phyloP scores from a whole-genome alignment of 2,329 filamentous ascomycete genomes.

The Pleoardoris graminearum region DNA sequence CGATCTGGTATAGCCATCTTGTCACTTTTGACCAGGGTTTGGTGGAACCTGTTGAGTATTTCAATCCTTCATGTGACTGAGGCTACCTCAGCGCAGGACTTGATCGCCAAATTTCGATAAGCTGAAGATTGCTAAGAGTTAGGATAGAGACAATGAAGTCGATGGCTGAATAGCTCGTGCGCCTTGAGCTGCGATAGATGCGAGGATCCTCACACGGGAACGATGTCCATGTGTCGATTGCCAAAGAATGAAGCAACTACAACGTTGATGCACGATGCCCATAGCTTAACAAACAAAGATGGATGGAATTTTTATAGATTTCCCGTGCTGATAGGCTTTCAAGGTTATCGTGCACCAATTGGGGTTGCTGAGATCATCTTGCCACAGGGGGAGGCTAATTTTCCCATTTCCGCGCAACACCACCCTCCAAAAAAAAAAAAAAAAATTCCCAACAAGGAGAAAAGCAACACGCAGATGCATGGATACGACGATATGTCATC shows the following conservation, averaged over 20 bases:
- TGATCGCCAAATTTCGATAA: constrained; percentile 21
- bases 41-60: constrained; percentile 28
- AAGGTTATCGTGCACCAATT: constrained; percentile 20
- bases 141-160: constrained; percentile 24
- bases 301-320: constrained; percentile 14
- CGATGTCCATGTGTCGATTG: constrained; percentile 11
- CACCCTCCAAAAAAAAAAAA: background rate
- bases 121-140: background rate
- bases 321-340: constrained; percentile 10
- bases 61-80: constrained; percentile 20
- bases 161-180: constrained; percentile 21
- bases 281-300: constrained; percentile 8
- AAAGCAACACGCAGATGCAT: background rate
- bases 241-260: constrained; percentile 4
- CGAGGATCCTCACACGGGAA: constrained; percentile 24
- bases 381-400: background rate
- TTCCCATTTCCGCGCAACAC: background rate
- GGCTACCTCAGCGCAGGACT: constrained; percentile 6
- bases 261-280: constrained; percentile 10
- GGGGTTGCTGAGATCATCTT: background rate
- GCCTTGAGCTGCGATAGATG: constrained; percentile 23
- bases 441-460: background rate
- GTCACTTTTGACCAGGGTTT: constrained; percentile 34
- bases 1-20: constrained; percentile 49
- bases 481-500: too few species aligned